Evolutionary conservation across 2,329 filamentous ascomycete species (phyloP).

Genomic region (Ascochyta fabae): DNA sequence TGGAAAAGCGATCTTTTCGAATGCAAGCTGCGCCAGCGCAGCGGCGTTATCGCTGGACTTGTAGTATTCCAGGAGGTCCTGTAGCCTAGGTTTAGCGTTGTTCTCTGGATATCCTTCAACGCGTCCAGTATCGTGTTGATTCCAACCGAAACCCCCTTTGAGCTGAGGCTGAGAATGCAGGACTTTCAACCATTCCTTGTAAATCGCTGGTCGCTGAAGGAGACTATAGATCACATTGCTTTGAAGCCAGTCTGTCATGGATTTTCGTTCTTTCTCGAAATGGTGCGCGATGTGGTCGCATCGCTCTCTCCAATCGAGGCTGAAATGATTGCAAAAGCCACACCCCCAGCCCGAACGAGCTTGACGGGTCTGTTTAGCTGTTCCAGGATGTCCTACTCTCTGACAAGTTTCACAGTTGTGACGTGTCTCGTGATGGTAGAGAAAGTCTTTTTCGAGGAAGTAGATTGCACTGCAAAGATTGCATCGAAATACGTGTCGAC

Average conservation of each 20-base stretch:
- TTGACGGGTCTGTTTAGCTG: conserved; percentile 38
- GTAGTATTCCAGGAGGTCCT: conserved; percentile 41
- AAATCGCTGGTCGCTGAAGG: conserved; percentile 66
- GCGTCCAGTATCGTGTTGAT: conserved; percentile 31
- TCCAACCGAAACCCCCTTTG: conserved; percentile 31
- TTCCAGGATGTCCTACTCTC: conserved; percentile 55
- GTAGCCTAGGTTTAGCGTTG: conserved; percentile 26
- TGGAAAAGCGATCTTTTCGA: conserved; percentile 21
- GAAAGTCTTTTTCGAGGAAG: conserved; percentile 70
- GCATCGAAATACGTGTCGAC: conserved; percentile 68
- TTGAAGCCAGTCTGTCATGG: conserved; percentile 69
- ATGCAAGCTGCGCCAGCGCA: conserved; percentile 32
- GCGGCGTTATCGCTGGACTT: conserved; percentile 22
- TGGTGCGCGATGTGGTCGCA: conserved; percentile 71
- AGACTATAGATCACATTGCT: conserved; percentile 69
- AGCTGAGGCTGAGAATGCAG: conserved; percentile 25
- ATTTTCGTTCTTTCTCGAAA: conserved; percentile 60
- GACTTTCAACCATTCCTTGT: conserved; percentile 59
- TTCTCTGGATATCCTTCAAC: conserved; percentile 41
- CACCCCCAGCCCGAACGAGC: conserved; percentile 68
- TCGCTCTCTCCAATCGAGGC: conserved; percentile 66
- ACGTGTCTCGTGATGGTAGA: conserved; percentile 67
- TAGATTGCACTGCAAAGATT: conserved; percentile 69
- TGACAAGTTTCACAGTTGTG: conserved; percentile 65
- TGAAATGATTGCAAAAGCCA: conserved; percentile 69